Base-by-base conservation (phyloP, 2,329 filamentous ascomycete species). In the Tolypocladium guangdongense region DNA sequence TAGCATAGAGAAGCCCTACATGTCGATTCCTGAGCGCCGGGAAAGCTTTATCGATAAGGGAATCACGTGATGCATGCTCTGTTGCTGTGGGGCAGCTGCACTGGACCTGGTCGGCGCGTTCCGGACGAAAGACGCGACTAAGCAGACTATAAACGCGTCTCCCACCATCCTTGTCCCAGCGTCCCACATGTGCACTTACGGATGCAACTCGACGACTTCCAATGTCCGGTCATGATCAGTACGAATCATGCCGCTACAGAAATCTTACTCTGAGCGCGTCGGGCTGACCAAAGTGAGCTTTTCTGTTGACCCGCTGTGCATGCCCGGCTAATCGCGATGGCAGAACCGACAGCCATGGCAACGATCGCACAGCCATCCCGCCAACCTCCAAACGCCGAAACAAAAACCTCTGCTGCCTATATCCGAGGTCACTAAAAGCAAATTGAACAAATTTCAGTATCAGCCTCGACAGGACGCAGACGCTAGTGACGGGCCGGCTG, bases 391-490 rank as follows among this genome's bases (percentile, higher is more conserved):
- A 53, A 65, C 65, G 22, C 67, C 66, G 38, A 67, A 62, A 36
- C 51, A 69, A 12, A 70, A 67, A 38, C 65, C 74, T 39, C 65
- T 76, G 7, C 70, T 74, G 35, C 74, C 77, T 20, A 72, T 82
- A 14, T 84, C 82, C 39, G 74, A 79, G 35, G 72, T 72, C 10
- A 83, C 82, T 12, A 84, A 80, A 62, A 79, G 71, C 57, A 86
- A 84, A 61, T 72, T 86, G 35, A 78, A 76, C 62, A 78, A 80
- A 53, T 84, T 82, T 57, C 71, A 74, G 51, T 71, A 74, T 16
- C 64, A 69, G 8, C 57, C 62, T 2, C 51, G 55, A 14, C 53
- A 59, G 30, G 58, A 61, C 16, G 59, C 60, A 6, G 53, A 55
- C n/a, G 38, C 55, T n/a, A 30, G 30, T 7, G 7, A 30, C 30